Evolutionary conservation across 345 rosid genomes (phyloP), one percentile per base, ranked within the genome.

Genomic region (Camelina neglecta): DNA sequence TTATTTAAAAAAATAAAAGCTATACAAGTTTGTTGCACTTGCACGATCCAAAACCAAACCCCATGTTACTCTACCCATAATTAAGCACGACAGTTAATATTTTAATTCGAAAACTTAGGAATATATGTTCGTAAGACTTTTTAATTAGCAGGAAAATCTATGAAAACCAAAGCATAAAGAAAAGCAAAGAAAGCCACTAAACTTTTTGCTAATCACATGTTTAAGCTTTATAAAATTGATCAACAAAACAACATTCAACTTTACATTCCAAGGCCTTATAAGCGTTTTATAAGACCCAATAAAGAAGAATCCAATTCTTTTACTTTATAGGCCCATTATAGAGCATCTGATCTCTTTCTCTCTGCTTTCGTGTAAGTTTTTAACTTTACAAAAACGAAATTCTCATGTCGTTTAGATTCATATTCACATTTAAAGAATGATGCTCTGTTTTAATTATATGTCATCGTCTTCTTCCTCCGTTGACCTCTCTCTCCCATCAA

Each of bases 311-410:
- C 31, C 31, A 29, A 29, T 5, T 29, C 4, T 29, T 26, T 29
- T 29, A 29, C 31, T 29, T 29, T 29, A 24, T 39, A 47, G 60
- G 73, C 79, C 67, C 73, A 75, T 45, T 35, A 6, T 47, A 15
- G 56, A 15, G 21, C 10, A 50, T 75, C 21, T 67, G 8, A 8
- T 8, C 5, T 5, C 16, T 48, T 36, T 8, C 5, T 5, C 16
- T 47, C 45, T 73, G n/a, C 18, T 66, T 75, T 33, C 75, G 75
- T 76, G 61, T 20, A 69, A 62, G 80, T 21, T 21, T 29, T 58
- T 35, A 5, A 59, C 23, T 29, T 50, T 13, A 60, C 3, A 48
- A 48, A 61, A 69, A 49, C 4, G 31, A 61, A 69, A 35, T 24
- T 23, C 12, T 26, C 75, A 36, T 76, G 75, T 44, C 8, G 39